Conservation (phyloP, 495 filamentous ascomycete species). For the Aspergillus asperescens region DNA sequence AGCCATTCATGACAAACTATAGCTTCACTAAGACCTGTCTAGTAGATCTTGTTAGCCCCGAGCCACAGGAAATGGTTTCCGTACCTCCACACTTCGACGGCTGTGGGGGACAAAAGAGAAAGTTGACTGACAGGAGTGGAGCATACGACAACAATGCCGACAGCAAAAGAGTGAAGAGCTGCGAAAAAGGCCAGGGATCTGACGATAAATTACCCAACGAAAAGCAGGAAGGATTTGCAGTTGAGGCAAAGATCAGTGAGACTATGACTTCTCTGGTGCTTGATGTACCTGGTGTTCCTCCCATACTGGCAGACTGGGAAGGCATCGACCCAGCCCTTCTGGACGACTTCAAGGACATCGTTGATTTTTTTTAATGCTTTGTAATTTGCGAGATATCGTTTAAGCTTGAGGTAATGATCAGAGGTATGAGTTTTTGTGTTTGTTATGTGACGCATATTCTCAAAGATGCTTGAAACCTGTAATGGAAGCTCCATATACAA, state of each 20-base stretch:
- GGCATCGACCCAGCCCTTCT: slow-evolving; percentile 32
- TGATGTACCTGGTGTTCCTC: not conserved
- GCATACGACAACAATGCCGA: not conserved
- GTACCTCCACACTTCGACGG: not conserved
- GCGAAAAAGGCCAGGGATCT: not conserved
- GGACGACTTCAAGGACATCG: slow-evolving; percentile 37
- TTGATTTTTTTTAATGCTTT: slow-evolving; percentile 30
- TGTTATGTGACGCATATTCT: not conserved
- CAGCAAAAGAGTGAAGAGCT: not conserved
- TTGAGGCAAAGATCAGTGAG: not conserved
- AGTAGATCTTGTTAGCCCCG: not conserved
- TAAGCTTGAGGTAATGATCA: not conserved
- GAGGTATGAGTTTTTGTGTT: not conserved
- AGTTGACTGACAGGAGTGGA: not conserved
- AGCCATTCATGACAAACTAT: not conserved
- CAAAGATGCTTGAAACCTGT: not conserved
- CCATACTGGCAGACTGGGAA: slow-evolving; percentile 25
- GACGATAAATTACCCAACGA: too few relatives aligned
- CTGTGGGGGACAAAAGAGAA: not conserved
- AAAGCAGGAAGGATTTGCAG: not conserved
- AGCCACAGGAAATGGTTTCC: not conserved
- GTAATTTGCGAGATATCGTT: not conserved
- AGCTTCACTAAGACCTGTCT: not conserved
- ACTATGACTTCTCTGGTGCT: not conserved
- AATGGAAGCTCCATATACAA: not conserved